Evolutionary conservation across 345 rosid species (phyloP).

Genomic region (Capsella bursapastoris): DNA sequence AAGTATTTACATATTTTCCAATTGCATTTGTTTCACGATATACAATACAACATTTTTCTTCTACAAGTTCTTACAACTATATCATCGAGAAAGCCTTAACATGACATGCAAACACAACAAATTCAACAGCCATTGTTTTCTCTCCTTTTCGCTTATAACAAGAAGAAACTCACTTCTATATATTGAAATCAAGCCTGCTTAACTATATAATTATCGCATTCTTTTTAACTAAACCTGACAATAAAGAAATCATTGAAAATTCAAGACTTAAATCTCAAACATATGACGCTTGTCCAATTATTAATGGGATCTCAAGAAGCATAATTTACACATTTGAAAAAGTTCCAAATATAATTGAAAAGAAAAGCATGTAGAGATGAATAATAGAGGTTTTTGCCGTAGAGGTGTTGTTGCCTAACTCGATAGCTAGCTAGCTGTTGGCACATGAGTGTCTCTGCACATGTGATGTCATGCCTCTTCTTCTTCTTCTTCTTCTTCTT

Average conservation of each 20-base stretch:
- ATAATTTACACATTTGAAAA: constrained; percentile 29
- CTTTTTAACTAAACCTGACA: neutral
- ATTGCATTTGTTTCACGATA: constrained; percentile 1
- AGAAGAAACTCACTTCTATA: too few species aligned
- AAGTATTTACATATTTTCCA: neutral
- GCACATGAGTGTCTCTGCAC: constrained; percentile 43
- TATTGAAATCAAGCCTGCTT: neutral
- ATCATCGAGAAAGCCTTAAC: too few species aligned
- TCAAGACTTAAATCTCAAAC: neutral
- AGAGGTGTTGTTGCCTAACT: constrained; percentile 27
- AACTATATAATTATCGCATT: neutral
- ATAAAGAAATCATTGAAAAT: neutral
- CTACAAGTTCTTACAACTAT: too few species aligned
- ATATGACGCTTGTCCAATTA: constrained; percentile 17
- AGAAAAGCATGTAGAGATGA: constrained; percentile 19
- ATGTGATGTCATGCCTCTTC: constrained; percentile 15
- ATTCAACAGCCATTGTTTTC: too few species aligned
- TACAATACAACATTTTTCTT: neutral
- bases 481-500: neutral
- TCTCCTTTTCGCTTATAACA: too few species aligned
- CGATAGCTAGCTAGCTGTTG: constrained; percentile 31
- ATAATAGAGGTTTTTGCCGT: constrained; percentile 37
- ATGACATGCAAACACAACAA: too few species aligned
- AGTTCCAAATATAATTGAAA: constrained; percentile 23
- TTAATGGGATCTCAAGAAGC: neutral